phyloP scores from a whole-genome alignment of 495 filamentous ascomycete species.

The Alectoria sarmentosa region DNA sequence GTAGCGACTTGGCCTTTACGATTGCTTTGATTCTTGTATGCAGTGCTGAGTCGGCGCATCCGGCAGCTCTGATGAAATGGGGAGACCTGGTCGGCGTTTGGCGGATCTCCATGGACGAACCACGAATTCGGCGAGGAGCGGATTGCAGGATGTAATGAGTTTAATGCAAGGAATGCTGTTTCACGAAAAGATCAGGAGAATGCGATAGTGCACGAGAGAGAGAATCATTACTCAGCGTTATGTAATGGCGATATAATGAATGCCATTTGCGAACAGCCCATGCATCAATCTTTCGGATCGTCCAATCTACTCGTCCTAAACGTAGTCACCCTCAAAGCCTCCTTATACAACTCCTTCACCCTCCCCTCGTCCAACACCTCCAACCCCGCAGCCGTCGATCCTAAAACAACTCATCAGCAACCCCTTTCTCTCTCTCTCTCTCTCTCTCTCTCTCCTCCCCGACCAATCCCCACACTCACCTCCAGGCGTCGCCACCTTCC shows the following conservation, averaged over 20 bases:
- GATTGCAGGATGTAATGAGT: too few species aligned
- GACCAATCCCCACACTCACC: conserved; percentile 3
- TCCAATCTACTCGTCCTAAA: not conserved
- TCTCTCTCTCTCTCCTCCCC: not conserved
- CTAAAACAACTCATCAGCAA: conserved; percentile 1
- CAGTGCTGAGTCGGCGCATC: not conserved
- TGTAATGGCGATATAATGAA: too few species aligned
- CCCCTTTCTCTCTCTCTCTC: too few species aligned
- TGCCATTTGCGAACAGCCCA: not conserved
- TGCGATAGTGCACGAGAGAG: too few species aligned
- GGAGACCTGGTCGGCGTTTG: not conserved
- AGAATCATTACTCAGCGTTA: too few species aligned
- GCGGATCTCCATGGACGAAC: not conserved
- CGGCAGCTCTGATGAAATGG: not conserved
- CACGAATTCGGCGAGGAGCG: too few species aligned
- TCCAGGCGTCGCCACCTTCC: conserved; percentile 25
- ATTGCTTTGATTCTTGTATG: not conserved
- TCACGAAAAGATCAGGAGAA: too few species aligned
- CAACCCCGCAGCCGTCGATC: conserved; percentile 17
- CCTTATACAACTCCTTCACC: conserved; percentile 1
- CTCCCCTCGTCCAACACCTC: conserved; percentile 26
- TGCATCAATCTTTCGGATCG: not conserved
- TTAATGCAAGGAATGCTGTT: too few species aligned
- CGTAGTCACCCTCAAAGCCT: conserved; percentile 4
- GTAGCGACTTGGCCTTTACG: not conserved